These are phyloP conservation scores for Carex arenaria DNA, from an alignment of 202 grass and related monocot species.

Conservation along the genomic window DNA sequence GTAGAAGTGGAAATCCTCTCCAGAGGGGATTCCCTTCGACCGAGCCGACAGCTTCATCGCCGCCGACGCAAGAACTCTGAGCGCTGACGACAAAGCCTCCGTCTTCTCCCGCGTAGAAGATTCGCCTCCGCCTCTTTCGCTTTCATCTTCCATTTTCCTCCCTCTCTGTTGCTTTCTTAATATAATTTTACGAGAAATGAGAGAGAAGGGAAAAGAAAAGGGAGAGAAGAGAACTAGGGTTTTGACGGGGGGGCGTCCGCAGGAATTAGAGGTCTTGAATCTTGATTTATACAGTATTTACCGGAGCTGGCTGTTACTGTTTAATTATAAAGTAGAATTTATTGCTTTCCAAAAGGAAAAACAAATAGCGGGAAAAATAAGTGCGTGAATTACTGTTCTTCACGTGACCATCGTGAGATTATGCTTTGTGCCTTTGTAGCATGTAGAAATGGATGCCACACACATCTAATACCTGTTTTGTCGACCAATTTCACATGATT, in stretches of 20 bases:
- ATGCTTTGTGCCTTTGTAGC: background rate
- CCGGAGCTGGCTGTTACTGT: background rate
- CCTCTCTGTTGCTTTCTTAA: background rate
- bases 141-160: conserved; percentile 15
- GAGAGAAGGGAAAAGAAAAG: background rate
- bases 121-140: background rate
- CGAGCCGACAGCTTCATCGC: conserved; percentile 40
- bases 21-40: conserved; percentile 45
- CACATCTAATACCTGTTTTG: background rate
- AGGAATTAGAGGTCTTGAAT: background rate
- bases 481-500: background rate
- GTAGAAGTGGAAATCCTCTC: conserved; percentile 93
- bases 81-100: conserved; percentile 36
- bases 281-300: background rate
- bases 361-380: background rate
- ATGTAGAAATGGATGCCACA: background rate
- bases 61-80: conserved; percentile 38
- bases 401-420: background rate
- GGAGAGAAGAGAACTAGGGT: background rate
- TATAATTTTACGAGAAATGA: background rate
- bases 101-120: conserved; percentile 17
- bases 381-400: background rate
- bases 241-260: background rate
- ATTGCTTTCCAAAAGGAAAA: background rate
- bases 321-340: background rate